Base-by-base conservation (phyloP, 805 yeast genomes). In the Saccharomycopsis amapae region DNA sequence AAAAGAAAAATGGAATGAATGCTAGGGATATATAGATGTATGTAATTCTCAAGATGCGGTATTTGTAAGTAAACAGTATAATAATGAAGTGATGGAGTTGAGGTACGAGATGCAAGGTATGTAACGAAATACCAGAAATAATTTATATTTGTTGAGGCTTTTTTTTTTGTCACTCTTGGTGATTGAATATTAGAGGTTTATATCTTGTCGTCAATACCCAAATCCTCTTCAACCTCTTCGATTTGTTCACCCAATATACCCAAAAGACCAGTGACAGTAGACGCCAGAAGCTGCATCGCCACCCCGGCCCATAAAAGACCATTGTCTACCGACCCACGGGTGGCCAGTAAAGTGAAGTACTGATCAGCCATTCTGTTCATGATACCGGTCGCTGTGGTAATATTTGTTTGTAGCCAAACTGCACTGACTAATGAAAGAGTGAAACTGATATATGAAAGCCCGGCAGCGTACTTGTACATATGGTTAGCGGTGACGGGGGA, bases 381-480 rank as follows among this genome's bases (percentile, higher is more conserved):
- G 19, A 51, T 35, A 10, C 26, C 37, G 13, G 23, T 42, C 2
- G 54, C 54, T 1, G 54, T 51, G 18, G 48, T 44, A 9, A 45
- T 41, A 15, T 51, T 51, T 4, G 54, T 51, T 33, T 51, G 50
- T 22, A 48, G 22, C 54, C 54, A 51, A 7, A 51, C 45, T 5
- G 47, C 46, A 19, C 42, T 38, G 12, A 48, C 43, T 25, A 51
- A 38, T 6, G 51, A 19, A 9, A 51, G 38, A 10, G 34, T 24
- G 38, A 51, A 48, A 4, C 44, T 25, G 20, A 51, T 13, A 18
- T 48, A 51, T 6, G 49, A 40, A 32, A 51, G 45, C 17, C 23
- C 42, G 12, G 48, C 44, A 6, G 49, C 50, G 30, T 48, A 48
- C 43, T 45, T 44, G 20, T 48, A 51, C 36, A 45, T 42, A 12